phyloP scores from a whole-genome alignment of 306 rosid genomes.

The Echinosophora koreensis region DNA sequence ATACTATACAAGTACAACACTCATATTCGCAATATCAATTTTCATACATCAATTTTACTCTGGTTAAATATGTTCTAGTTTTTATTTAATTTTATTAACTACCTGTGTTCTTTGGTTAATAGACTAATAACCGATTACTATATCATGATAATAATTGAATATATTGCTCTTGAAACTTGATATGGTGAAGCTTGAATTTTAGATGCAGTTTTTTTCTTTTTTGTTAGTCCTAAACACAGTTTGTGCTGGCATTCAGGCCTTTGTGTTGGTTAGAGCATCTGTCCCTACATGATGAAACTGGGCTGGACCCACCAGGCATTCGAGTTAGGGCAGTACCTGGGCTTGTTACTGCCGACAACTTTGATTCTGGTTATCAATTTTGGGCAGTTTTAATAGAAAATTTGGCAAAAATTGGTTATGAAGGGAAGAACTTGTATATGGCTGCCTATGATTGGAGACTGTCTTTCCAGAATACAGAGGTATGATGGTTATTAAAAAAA shows the following conservation, averaged over 20 bases:
- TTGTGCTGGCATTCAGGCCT: conserved; percentile 57
- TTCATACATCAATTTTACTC: too few species aligned
- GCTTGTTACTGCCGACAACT: conserved; percentile 65
- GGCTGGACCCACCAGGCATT: conserved; percentile 87
- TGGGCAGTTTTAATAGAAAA: conserved; percentile 83
- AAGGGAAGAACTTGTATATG: conserved; percentile 80
- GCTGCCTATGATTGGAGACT: conserved; percentile 86
- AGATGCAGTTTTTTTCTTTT: neutral
- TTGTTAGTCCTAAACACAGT: neutral
- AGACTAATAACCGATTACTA: neutral
- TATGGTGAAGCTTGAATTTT: conserved; percentile 4
- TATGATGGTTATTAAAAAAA: conserved; percentile 36
- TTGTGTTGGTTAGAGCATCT: conserved; percentile 88
- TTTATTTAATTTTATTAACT: too few species aligned
- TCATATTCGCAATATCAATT: too few species aligned
- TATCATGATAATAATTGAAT: neutral
- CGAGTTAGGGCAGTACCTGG: conserved; percentile 78
- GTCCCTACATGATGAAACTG: conserved; percentile 77
- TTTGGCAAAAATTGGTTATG: conserved; percentile 86
- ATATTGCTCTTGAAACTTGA: conserved; percentile 13
- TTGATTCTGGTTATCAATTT: conserved; percentile 66
- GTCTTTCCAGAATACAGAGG: conserved; percentile 91
- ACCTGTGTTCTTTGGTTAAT: too few species aligned
- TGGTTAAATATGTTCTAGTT: neutral
- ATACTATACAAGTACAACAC: neutral